Evolutionary conservation across 1,284 basidiomycete genomes (phyloP), one percentile per base, ranked within the genome.

Genomic region (Austroboletus rostrupii): DNA sequence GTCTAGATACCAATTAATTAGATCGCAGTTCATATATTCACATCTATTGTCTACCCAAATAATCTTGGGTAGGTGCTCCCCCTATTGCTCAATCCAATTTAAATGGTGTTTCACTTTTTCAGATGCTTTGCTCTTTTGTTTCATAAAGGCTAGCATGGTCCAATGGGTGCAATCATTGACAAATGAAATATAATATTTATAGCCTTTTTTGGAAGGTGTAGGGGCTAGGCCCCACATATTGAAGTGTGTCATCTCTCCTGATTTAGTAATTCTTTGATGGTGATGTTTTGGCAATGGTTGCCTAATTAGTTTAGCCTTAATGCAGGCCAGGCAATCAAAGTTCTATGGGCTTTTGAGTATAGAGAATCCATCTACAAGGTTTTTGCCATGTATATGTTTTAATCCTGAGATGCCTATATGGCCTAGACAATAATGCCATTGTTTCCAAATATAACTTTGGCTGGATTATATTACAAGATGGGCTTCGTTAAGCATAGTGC

Each of bases 21-120:
- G 31, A 11, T 46, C 28, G 0, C 28, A 10, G 17, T 53, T 53
- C 0, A 56, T 37, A 19, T 57, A 57, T 45, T 57, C 48, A 0
- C 21, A 23, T 0, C 56, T 40, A 21, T 57, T 57, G 31, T 57
- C 45, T 0, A 40, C 33, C 1, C 31, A 21, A 3, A 54, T 20
- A 13, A 14, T 37, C n/a, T 53, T 53, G 2, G 48, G 49, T 3
- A 14, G 19, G 0, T 14, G 17, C 3, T 29, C 5, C 4, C 29
- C 13, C 5, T 48, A 42, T 6, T n/a, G 8, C 26, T 53, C 40
- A 4, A 53, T 3, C 1, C 12, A 29, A 0, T 28, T 36, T 7
- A 47, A 1, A 13, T 51, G 43, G 0, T 51, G 23, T 19, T 48
- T 36, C 2, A 53, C 20, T 14, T 44, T 47, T 0, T 35, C 14